Evolutionary conservation across 2,329 filamentous ascomycete genomes (phyloP).

Genomic region (Chalara sp.): DNA sequence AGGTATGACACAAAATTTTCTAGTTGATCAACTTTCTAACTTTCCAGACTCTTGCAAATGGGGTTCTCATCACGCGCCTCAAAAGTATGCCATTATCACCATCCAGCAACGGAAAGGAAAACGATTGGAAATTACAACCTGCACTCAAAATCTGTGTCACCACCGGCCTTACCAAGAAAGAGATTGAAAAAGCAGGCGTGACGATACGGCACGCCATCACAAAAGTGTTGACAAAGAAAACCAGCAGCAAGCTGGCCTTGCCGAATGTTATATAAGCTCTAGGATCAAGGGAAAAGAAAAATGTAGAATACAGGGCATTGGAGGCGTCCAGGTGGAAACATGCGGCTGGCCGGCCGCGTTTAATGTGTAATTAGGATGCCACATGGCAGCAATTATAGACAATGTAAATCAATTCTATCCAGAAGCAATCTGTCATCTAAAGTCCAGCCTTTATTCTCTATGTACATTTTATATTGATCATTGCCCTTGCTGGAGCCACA

Average conservation of each 20-base stretch:
- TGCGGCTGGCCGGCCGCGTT: too few species aligned
- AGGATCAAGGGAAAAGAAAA: not conserved
- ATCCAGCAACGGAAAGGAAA: constrained; percentile 60
- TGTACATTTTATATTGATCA: too few species aligned
- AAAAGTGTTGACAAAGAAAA: constrained; percentile 71
- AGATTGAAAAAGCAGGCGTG: constrained; percentile 88
- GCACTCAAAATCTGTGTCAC: constrained; percentile 90
- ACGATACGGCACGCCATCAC: constrained; percentile 88
- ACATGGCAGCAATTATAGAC: too few species aligned
- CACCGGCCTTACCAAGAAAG: constrained; percentile 81
- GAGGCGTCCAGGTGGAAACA: not conserved
- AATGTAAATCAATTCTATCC: too few species aligned
- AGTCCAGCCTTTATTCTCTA: too few species aligned
- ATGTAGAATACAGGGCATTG: not conserved
- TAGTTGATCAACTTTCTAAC: constrained; percentile 6
- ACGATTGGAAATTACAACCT: constrained; percentile 63
- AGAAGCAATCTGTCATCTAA: too few species aligned
- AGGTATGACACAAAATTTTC: constrained; percentile 51
- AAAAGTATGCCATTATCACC: constrained; percentile 67
- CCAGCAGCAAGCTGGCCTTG: constrained; percentile 37
- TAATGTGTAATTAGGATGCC: too few species aligned
- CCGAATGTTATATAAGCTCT: constrained; percentile 23
- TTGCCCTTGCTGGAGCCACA: too few species aligned
- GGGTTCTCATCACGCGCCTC: constrained; percentile 80
- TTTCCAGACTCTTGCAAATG: constrained; percentile 69